Base-by-base conservation (phyloP, 2,329 filamentous ascomycete species). In the Aspergillus nomiae region DNA sequence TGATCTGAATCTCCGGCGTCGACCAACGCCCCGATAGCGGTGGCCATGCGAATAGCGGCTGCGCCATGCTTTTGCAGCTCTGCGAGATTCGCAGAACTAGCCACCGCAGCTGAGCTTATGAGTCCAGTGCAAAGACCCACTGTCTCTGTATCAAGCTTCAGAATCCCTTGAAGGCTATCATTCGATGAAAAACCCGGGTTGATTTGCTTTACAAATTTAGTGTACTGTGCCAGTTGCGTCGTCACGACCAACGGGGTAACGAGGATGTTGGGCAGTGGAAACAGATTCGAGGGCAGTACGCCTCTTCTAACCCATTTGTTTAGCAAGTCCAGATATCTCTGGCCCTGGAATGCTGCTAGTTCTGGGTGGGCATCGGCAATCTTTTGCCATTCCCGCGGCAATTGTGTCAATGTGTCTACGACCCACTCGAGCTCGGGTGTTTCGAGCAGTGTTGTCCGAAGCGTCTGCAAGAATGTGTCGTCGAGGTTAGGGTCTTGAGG, bases 81-180 rank as follows among this genome's bases (percentile, higher is more conserved):
- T 0, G 60, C 43, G 1, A 56, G 51, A 32, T 67, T 74, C 1
- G 48, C 10, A 19, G 76, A 68, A 62, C 73, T 69, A 0, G 79
- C 70, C 0, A 80, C 76, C 0, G 78, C 77, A 14, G 77, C 60
- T 8, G 81, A 77, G 46, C 66, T 73, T n/a, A 83, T 56, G 1
- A 81, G 58, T 0, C 81, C 80, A 1, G 74, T 75, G 41, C 81
- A 83, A 58, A 82, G 76, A 0, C 81, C 81, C 0, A 76, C 45
- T 1, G 70, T 71, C 65, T 74, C 69, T 3, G 61, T 66, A n/a
- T 26, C 21, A 12, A 48, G 12, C 9, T 26, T 48, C 12, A 36
- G 6, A 36, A 12, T 12, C 12, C 34, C 12, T 6, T 5, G 34
- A 24, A 48, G 45, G 24, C 24, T 48, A 4, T 48, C 45, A 0